A percentile compares a stretch with the other conserved stretches of the same genome.
These are phyloP conservation scores for Penicillium turbatum DNA, from an alignment of 495 filamentous ascomycete genomes.

Conservation along the genomic window DNA sequence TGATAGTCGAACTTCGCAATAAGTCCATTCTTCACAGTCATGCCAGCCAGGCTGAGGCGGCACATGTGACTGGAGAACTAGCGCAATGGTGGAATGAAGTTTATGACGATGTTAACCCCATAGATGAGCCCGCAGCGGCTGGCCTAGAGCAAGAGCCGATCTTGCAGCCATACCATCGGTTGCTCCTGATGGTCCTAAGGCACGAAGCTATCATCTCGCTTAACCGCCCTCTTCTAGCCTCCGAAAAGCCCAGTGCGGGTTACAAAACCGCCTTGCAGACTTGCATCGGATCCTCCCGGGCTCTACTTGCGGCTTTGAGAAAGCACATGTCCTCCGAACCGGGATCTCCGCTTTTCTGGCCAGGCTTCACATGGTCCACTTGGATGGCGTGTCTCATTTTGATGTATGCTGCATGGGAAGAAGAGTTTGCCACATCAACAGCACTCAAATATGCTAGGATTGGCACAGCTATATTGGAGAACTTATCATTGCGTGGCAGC, in stretches of 20 bases:
- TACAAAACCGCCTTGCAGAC: slow-evolving; percentile 42
- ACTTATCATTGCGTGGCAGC: slow-evolving; percentile 33
- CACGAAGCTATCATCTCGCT: slow-evolving; percentile 46
- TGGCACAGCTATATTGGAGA: slow-evolving; percentile 32
- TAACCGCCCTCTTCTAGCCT: slow-evolving; percentile 41
- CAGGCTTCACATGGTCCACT: slow-evolving; percentile 46
- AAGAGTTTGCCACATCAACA: slow-evolving; percentile 26
- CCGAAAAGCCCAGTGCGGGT: slow-evolving; percentile 31
- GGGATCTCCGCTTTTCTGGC: slow-evolving; percentile 35
- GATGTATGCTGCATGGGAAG: slow-evolving; percentile 43
- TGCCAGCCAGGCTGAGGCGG: slow-evolving; percentile 30
- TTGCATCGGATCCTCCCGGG: slow-evolving; percentile 42
- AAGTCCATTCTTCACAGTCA: slow-evolving; percentile 42
- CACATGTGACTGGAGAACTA: slow-evolving; percentile 36
- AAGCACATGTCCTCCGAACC: slow-evolving; percentile 24
- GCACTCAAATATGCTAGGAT: slow-evolving; percentile 35
- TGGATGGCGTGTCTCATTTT: slow-evolving; percentile 50
- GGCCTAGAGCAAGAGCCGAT: not conserved
- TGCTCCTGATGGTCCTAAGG: slow-evolving; percentile 34
- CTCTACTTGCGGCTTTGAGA: slow-evolving; percentile 32
- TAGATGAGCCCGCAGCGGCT: slow-evolving; percentile 18
- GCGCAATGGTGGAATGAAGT: slow-evolving; percentile 47
- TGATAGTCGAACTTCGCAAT: slow-evolving; percentile 44
- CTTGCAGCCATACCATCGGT: slow-evolving; percentile 31
- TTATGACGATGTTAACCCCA: slow-evolving; percentile 39